These are phyloP conservation scores for Heimioporus sp. DNA, from an alignment of 768 basidiomycete species.

Conservation along the genomic window DNA sequence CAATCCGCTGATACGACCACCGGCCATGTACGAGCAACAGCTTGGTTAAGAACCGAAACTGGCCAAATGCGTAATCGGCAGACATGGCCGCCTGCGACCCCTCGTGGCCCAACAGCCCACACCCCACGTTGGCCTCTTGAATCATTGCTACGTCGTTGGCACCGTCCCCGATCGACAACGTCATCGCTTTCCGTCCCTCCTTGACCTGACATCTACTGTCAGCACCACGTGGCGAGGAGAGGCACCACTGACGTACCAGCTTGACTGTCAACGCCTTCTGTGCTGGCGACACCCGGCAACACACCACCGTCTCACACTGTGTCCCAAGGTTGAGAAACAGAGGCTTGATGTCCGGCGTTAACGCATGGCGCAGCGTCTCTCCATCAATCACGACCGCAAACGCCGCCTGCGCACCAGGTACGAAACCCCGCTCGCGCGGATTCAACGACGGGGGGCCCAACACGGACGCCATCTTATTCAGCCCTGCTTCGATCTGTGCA, in stretches of 20 bases:
- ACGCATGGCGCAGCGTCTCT: conserved; percentile 82
- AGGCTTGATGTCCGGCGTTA: conserved; percentile 73
- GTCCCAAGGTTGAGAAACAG: conserved; percentile 91
- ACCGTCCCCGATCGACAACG: conserved; percentile 93
- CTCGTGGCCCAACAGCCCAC: conserved; percentile 90
- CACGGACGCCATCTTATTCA: conserved; percentile 92
- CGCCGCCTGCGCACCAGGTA: conserved; percentile 60
- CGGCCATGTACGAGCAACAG: conserved; percentile 91
- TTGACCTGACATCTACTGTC: conserved; percentile 61
- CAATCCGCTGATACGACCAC: conserved; percentile 95
- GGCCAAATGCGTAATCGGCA: conserved; percentile 97
- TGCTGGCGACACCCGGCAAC: conserved; percentile 95
- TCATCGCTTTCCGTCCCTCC: conserved; percentile 94
- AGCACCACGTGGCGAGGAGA: not conserved
- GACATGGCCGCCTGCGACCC: conserved; percentile 99
- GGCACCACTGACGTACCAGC: conserved; percentile 50
- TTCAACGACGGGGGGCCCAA: conserved; percentile 72
- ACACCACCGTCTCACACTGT: conserved; percentile 97
- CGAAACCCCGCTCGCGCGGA: conserved; percentile 61
- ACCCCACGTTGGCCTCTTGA: conserved; percentile 97
- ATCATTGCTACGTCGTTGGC: conserved; percentile 99
- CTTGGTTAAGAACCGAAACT: conserved; percentile 92
- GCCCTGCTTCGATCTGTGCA: conserved; percentile 83
- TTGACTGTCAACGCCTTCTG: conserved; percentile 98
- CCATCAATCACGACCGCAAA: conserved; percentile 98